phyloP scores from a whole-genome alignment of 1,284 basidiomycete species.

The Boletus smithii region DNA sequence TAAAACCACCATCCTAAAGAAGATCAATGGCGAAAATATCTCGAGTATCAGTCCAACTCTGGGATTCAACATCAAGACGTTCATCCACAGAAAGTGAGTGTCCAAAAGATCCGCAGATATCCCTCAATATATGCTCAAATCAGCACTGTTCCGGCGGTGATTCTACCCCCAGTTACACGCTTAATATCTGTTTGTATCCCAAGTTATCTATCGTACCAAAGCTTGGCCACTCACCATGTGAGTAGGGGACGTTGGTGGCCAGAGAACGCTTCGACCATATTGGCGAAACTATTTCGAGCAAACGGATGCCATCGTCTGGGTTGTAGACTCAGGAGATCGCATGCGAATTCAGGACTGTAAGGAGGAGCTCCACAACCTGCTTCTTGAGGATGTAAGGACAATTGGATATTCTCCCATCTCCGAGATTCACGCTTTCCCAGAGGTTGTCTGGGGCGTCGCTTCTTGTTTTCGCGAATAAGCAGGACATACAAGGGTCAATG shows the following conservation, averaged over 20 bases:
- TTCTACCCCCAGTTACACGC: slow-evolving; percentile 65
- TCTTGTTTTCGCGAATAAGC: slow-evolving; percentile 98
- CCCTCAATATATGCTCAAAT: slow-evolving; percentile 22
- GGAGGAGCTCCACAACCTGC: slow-evolving; percentile 79
- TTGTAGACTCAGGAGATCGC: slow-evolving; percentile 92
- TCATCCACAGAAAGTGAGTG: slow-evolving; percentile 82
- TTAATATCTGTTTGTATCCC: slow-evolving; percentile 81
- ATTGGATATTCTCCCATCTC: slow-evolving; percentile 9
- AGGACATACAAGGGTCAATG: slow-evolving; percentile 90
- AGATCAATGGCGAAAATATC: slow-evolving; percentile 89
- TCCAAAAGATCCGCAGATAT: slow-evolving; percentile 17
- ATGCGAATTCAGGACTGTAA: slow-evolving; percentile 88
- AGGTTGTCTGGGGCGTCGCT: slow-evolving; percentile 91
- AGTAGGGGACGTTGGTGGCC: slow-evolving; percentile 97
- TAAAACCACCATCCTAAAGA: slow-evolving; percentile 97
- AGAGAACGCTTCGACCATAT: slow-evolving; percentile 92
- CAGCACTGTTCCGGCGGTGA: slow-evolving; percentile 19
- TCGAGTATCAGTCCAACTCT: slow-evolving; percentile 87
- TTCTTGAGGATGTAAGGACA: slow-evolving; percentile 83
- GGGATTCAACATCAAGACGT: slow-evolving; percentile 98
- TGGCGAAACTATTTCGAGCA: slow-evolving; percentile 99
- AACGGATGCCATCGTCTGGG: slow-evolving; percentile 98
- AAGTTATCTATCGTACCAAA: slow-evolving; percentile 9
- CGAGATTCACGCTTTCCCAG: slow-evolving; percentile 42
- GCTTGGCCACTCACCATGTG: slow-evolving; percentile 6